Evolutionary conservation across 1,284 basidiomycete genomes (phyloP).

Genomic region (Austroboletus novae-zelandiae): DNA sequence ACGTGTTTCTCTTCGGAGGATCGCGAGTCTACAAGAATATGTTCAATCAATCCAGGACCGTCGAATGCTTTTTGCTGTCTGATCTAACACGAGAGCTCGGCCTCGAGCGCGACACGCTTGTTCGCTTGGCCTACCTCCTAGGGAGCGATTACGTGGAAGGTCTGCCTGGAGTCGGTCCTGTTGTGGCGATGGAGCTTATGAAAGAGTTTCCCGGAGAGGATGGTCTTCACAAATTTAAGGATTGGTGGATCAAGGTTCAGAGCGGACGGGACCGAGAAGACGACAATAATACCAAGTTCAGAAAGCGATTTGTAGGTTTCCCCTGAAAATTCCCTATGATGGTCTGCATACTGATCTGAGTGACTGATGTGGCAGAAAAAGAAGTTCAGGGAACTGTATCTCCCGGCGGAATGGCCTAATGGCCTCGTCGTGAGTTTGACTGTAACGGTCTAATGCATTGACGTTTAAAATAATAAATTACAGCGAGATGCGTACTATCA

Average conservation of each 20-base stretch:
- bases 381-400: conserved; percentile 81
- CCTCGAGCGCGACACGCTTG: conserved; percentile 82
- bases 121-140: conserved; percentile 89
- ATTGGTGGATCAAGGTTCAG: conserved; percentile 98
- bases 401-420: conserved; percentile 88
- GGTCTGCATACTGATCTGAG: conserved; percentile 13
- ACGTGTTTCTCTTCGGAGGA: conserved; percentile 98
- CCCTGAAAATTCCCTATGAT: background rate
- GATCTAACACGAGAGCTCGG: conserved; percentile 91
- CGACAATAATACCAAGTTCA: conserved; percentile 75
- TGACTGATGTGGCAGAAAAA: conserved; percentile 64
- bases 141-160: conserved; percentile 99
- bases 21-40: conserved; percentile 96
- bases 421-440: conserved; percentile 67
- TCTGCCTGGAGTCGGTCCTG: conserved; percentile 91
- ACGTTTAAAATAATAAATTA: background rate
- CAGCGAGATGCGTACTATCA: conserved; percentile 92
- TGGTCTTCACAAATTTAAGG: conserved; percentile 82
- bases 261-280: conserved; percentile 76
- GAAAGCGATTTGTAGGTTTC: conserved; percentile 75
- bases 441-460: background rate
- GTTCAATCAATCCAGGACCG: conserved; percentile 99
- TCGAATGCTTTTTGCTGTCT: conserved; percentile 87
- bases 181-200: conserved; percentile 93
- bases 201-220: conserved; percentile 86